phyloP scores from a whole-genome alignment of 108 stramenopile genomes.

The Cyclostephanos invisitatus region DNA sequence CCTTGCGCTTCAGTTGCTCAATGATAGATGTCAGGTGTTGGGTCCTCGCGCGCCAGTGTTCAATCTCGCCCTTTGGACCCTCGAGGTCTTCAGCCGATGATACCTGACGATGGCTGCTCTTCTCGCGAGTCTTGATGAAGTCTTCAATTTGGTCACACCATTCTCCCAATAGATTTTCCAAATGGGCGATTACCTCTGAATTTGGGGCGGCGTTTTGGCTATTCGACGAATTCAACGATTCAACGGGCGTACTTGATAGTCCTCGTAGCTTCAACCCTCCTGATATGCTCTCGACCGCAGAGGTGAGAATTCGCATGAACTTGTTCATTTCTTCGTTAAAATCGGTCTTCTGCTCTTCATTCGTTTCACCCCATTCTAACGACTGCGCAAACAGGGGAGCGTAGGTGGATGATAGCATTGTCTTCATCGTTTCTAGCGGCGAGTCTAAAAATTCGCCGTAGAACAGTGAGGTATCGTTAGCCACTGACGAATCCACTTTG shows the following conservation, averaged over 20 bases:
- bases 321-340: slow-evolving; percentile 69
- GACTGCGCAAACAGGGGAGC: slow-evolving; percentile 64
- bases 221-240: slow-evolving; percentile 36
- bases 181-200: slow-evolving; percentile 66
- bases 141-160: slow-evolving; percentile 88
- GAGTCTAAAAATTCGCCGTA: slow-evolving; percentile 74
- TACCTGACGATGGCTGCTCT: background rate
- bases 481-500: slow-evolving; percentile 30
- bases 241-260: slow-evolving; percentile 46
- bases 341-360: slow-evolving; percentile 69
- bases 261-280: slow-evolving; percentile 71
- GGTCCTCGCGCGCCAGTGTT: slow-evolving; percentile 84
- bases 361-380: slow-evolving; percentile 78
- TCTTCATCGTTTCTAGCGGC: slow-evolving; percentile 71
- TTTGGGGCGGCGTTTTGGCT: slow-evolving; percentile 35
- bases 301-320: slow-evolving; percentile 65
- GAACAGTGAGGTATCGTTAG: slow-evolving; percentile 64
- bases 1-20: slow-evolving; percentile 80
- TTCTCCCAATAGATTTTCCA: slow-evolving; percentile 77
- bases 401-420: slow-evolving; percentile 62
- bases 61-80: slow-evolving; percentile 85
- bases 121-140: slow-evolving; percentile 61
- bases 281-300: slow-evolving; percentile 71
- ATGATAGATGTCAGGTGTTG: slow-evolving; percentile 86
- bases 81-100: slow-evolving; percentile 34